These are phyloP conservation scores for Azolla pinnata DNA, from an alignment of 75 land plant species.

Conservation along the genomic window DNA sequence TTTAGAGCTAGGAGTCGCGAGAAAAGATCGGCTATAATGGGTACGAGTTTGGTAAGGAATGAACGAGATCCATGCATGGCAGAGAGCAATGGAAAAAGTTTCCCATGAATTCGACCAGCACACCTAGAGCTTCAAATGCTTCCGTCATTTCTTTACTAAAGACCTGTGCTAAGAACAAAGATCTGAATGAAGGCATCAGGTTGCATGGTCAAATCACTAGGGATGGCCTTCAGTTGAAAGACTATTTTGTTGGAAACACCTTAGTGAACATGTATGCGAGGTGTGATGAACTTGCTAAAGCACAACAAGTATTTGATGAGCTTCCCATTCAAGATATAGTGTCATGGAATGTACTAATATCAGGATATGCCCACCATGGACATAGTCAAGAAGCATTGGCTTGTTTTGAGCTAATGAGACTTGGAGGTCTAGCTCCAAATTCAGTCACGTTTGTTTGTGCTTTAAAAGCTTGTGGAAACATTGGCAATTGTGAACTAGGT, in stretches of 20 bases:
- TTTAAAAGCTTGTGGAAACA: constrained; percentile 11
- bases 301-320: constrained; percentile 31
- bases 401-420: constrained; percentile 40
- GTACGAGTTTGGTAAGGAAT: too few species aligned
- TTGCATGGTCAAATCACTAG: background rate
- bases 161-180: background rate
- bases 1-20: too few species aligned
- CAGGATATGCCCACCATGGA: constrained; percentile 65
- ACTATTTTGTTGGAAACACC: constrained; percentile 20
- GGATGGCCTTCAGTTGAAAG: background rate
- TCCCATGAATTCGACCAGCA: too few species aligned
- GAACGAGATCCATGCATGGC: too few species aligned
- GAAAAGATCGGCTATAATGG: too few species aligned
- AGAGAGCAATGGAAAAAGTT: too few species aligned
- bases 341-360: constrained; percentile 73
- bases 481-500: background rate
- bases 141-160: constrained; percentile 6
- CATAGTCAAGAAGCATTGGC: constrained; percentile 41
- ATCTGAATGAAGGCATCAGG: background rate
- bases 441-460: constrained; percentile 8
- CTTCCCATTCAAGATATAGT: constrained; percentile 37
- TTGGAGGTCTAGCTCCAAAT: constrained; percentile 12
- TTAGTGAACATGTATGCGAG: constrained; percentile 45
- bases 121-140: constrained; percentile 19
- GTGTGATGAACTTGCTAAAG: constrained; percentile 17